These are phyloP conservation scores for Penicillium goetzii DNA, from an alignment of 495 filamentous ascomycete genomes.

Conservation along the genomic window DNA sequence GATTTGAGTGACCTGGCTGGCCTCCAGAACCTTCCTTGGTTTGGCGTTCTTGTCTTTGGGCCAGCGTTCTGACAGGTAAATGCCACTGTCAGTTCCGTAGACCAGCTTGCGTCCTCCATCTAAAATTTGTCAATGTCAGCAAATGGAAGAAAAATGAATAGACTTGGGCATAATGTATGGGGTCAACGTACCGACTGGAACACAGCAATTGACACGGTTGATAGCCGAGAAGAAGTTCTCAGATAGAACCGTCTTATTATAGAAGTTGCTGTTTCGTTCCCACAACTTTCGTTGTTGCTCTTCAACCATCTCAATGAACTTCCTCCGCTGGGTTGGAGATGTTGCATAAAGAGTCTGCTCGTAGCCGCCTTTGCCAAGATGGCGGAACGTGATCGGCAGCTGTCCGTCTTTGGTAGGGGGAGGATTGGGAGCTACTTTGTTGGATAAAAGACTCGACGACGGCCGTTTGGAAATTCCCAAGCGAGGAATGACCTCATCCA, in stretches of 20 bases:
- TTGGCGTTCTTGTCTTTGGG: slow-evolving; percentile 76
- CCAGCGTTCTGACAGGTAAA: slow-evolving; percentile 88
- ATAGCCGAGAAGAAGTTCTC: slow-evolving; percentile 78
- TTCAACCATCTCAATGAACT: slow-evolving; percentile 97
- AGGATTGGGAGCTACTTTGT: slow-evolving; percentile 60
- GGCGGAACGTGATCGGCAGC: slow-evolving; percentile 95
- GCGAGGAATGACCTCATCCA: slow-evolving; percentile 90
- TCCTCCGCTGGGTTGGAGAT: slow-evolving; percentile 77
- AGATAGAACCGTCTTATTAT: slow-evolving; percentile 84
- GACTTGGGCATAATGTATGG: neutral
- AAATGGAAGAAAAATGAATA: slow-evolving; percentile 1
- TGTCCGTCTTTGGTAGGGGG: slow-evolving; percentile 67
- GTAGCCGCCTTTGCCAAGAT: slow-evolving; percentile 95
- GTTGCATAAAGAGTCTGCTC: slow-evolving; percentile 88
- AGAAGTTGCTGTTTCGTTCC: slow-evolving; percentile 84
- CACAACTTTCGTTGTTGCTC: slow-evolving; percentile 82
- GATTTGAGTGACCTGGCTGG: slow-evolving; percentile 86
- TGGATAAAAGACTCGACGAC: slow-evolving; percentile 83
- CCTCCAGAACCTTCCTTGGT: slow-evolving; percentile 84
- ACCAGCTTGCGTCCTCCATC: slow-evolving; percentile 96
- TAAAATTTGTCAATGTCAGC: slow-evolving; percentile 42
- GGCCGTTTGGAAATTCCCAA: slow-evolving; percentile 81
- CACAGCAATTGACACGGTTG: slow-evolving; percentile 90
- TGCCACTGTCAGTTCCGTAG: slow-evolving; percentile 89
- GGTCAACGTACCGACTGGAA: slow-evolving; percentile 73